phyloP scores from a whole-genome alignment of 1,139 yeast genomes.

The Suhomyces bribrorum region DNA sequence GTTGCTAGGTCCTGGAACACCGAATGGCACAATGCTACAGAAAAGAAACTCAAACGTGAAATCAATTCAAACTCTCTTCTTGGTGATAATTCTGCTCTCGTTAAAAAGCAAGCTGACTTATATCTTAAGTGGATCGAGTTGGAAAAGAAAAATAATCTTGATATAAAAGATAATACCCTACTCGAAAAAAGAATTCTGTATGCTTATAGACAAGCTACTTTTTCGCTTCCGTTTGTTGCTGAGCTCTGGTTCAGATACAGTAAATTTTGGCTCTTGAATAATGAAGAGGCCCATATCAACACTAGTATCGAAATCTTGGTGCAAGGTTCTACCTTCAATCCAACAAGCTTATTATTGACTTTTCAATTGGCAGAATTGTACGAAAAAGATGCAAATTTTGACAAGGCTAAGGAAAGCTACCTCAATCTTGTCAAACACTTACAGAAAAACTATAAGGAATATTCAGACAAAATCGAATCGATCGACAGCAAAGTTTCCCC shows the following conservation, averaged over 20 bases:
- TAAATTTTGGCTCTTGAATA: slow-evolving; percentile 31
- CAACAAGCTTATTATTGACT: slow-evolving; percentile 66
- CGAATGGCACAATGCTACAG: slow-evolving; percentile 64
- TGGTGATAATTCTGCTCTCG: slow-evolving; percentile 24
- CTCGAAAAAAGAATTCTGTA: slow-evolving; percentile 65
- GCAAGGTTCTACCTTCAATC: slow-evolving; percentile 65
- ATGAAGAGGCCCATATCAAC: slow-evolving; percentile 38
- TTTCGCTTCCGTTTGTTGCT: slow-evolving; percentile 69
- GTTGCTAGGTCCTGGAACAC: slow-evolving; percentile 77
- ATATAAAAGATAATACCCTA: slow-evolving; percentile 49
- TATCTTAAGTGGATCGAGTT: slow-evolving; percentile 82
- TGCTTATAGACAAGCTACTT: slow-evolving; percentile 72
- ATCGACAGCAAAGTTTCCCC: slow-evolving; percentile 21
- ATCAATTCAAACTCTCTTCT: slow-evolving; percentile 35
- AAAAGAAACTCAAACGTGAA: slow-evolving; percentile 38
- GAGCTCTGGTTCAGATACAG: slow-evolving; percentile 80
- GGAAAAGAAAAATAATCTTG: slow-evolving; percentile 73
- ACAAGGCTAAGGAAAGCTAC: slow-evolving; percentile 55
- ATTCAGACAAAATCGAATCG: slow-evolving; percentile 26
- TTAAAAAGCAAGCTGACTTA: slow-evolving; percentile 44
- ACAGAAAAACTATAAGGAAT: slow-evolving; percentile 31
- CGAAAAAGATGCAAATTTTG: slow-evolving; percentile 58
- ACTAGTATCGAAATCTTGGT: slow-evolving; percentile 45
- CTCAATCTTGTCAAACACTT: slow-evolving; percentile 49
- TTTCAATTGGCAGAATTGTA: slow-evolving; percentile 69